Evolutionary conservation across 352 stramenopile species (phyloP).

Genomic region (Phytophthora citricola): DNA sequence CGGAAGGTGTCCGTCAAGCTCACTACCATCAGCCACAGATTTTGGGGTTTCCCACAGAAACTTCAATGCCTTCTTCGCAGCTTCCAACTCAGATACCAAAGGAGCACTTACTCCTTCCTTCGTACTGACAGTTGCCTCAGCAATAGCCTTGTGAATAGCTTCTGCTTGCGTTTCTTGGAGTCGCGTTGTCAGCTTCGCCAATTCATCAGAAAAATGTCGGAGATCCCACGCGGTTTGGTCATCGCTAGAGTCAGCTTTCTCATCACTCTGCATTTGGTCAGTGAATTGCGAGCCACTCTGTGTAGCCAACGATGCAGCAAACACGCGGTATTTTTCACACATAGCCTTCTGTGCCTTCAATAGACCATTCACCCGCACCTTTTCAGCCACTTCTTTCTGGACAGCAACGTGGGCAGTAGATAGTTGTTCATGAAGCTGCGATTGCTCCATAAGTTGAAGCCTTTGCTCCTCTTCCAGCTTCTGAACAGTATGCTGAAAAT

Average conservation of each 20-base stretch:
- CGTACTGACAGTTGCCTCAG: constrained; percentile 35
- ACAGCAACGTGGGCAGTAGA: constrained; percentile 40
- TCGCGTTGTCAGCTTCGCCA: constrained; percentile 30
- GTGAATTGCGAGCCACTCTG: constrained; percentile 17
- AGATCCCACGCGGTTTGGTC: constrained; percentile 24
- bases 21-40: constrained; percentile 19
- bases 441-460: constrained; percentile 38
- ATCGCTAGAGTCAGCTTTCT: constrained; percentile 18
- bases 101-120: constrained; percentile 38
- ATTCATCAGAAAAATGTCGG: constrained; percentile 45
- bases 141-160: constrained; percentile 41
- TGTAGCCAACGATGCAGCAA: constrained; percentile 40
- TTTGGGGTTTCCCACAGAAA: constrained; percentile 25
- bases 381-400: constrained; percentile 34
- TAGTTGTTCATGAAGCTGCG: constrained; percentile 47
- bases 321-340: constrained; percentile 37
- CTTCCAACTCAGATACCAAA: constrained; percentile 52
- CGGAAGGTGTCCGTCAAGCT: constrained; percentile 53
- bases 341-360: constrained; percentile 37
- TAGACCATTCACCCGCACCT: constrained; percentile 10
- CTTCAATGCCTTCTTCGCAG: constrained; percentile 52
- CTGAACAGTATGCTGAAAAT: constrained; percentile 42
- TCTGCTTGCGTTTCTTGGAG: constrained; percentile 37
- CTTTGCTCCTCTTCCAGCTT: constrained; percentile 51
- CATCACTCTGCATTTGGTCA: constrained; percentile 13